These are phyloP conservation scores for Solanum piurae DNA, from an alignment of 257 asterid species.

Conservation along the genomic window DNA sequence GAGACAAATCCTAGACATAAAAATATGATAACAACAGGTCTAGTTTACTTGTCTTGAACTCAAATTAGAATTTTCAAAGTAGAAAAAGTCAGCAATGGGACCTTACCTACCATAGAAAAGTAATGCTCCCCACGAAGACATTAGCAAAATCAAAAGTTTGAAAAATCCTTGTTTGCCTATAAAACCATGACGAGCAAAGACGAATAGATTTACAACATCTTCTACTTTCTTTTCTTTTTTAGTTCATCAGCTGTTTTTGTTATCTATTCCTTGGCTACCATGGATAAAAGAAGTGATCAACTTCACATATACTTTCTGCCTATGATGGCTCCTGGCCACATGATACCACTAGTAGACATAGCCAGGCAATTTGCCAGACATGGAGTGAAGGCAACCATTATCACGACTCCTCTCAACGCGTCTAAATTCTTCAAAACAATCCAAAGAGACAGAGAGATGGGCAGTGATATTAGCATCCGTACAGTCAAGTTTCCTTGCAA, in stretches of 20 bases:
- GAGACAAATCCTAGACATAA: too few species aligned
- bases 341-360: constrained; percentile 31
- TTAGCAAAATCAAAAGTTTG: background rate
- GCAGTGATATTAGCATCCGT: constrained; percentile 9
- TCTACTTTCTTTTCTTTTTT: background rate
- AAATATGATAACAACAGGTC: background rate
- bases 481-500: constrained; percentile 14
- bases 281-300: background rate
- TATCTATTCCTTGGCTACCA: background rate
- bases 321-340: constrained; percentile 31
- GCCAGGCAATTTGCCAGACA: constrained; percentile 16
- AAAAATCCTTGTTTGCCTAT: background rate
- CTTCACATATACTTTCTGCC: constrained; percentile 29
- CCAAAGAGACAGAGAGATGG: constrained; percentile 5
- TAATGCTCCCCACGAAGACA: background rate
- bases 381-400: constrained; percentile 21
- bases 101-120: background rate
- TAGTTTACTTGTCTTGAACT: background rate
- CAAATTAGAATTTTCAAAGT: background rate
- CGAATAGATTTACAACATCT: background rate
- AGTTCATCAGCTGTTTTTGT: background rate
- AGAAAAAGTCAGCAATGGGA: background rate
- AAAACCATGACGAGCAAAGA: background rate
- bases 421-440: constrained; percentile 12
- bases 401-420: constrained; percentile 19